Percentiles rank a stretch among this genome's conserved stretches.
These are phyloP conservation scores for Akanthomyces uredinophilus DNA, from an alignment of 2,329 filamentous ascomycete genomes.

Conservation along the genomic window DNA sequence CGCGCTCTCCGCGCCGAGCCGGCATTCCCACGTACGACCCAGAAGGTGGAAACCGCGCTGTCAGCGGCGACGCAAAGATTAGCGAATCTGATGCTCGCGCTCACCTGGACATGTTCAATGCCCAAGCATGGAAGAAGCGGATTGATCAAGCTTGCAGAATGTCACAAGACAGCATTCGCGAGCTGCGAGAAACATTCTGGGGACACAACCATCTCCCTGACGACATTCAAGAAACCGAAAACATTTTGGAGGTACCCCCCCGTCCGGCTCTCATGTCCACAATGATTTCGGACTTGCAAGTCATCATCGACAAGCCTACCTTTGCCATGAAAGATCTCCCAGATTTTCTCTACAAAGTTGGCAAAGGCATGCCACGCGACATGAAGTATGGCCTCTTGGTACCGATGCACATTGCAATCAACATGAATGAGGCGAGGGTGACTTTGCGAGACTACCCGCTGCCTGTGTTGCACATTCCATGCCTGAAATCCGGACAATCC, in stretches of 20 bases:
- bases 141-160: constrained; percentile 72
- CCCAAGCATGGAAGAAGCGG: constrained; percentile 85
- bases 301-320: constrained; percentile 85
- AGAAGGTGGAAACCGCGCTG: constrained; percentile 57
- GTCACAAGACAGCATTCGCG: constrained; percentile 69
- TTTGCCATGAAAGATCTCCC: constrained; percentile 80
- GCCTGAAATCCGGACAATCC: constrained; percentile 73
- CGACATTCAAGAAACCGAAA: constrained; percentile 76
- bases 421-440: constrained; percentile 85
- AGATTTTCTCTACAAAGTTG: constrained; percentile 78
- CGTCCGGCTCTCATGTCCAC: constrained; percentile 78
- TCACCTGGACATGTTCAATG: constrained; percentile 72
- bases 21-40: constrained; percentile 68
- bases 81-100: constrained; percentile 71
- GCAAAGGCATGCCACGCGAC: constrained; percentile 92
- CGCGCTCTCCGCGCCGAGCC: constrained; percentile 28
- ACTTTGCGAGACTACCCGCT: constrained; percentile 89
- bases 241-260: constrained; percentile 77
- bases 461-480: constrained; percentile 83
- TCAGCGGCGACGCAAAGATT: constrained; percentile 68
- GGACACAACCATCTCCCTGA: constrained; percentile 76
- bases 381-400: constrained; percentile 87
- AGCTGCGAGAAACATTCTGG: constrained; percentile 75
- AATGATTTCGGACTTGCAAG: constrained; percentile 75
- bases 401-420: constrained; percentile 83